These are phyloP conservation scores for Aspergillus sp. DNA, from an alignment of 2,329 filamentous ascomycete genomes.

Conservation along the genomic window DNA sequence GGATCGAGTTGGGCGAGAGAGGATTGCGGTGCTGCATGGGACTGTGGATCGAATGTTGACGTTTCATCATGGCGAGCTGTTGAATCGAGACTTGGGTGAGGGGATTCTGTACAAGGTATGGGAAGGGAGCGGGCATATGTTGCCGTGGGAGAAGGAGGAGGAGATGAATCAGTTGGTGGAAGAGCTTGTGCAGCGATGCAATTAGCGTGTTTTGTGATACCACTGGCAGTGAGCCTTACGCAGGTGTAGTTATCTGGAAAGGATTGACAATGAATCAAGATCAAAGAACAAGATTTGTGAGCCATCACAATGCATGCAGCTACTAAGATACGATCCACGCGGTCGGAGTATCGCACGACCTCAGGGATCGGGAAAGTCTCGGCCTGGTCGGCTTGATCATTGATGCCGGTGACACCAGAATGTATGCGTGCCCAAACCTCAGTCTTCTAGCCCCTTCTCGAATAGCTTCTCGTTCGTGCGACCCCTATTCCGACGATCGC, in stretches of 20 bases:
- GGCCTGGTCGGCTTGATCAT: too few species aligned
- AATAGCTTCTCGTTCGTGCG: too few species aligned
- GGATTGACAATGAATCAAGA: neutral
- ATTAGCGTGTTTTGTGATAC: neutral
- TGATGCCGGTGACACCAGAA: too few species aligned
- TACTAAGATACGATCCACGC: neutral
- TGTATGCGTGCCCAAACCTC: too few species aligned
- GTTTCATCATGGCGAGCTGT: constrained; percentile 65
- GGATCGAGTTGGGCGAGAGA: constrained; percentile 66
- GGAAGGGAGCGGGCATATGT: constrained; percentile 74
- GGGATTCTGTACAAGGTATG: constrained; percentile 55
- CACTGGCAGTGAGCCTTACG: neutral
- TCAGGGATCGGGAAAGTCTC: too few species aligned
- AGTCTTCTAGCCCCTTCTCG: too few species aligned
- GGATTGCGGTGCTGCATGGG: constrained; percentile 78
- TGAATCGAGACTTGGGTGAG: constrained; percentile 67
- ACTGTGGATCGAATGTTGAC: constrained; percentile 76
- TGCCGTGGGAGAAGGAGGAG: constrained; percentile 67
- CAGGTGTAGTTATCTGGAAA: neutral
- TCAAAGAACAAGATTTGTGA: neutral
- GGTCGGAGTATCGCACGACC: neutral
- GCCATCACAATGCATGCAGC: neutral
- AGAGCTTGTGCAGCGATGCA: constrained; percentile 50
- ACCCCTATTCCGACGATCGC: too few species aligned
- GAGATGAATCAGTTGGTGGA: constrained; percentile 69